Base-by-base conservation (phyloP, 1,139 yeast species). In the Pichia cactophila region DNA sequence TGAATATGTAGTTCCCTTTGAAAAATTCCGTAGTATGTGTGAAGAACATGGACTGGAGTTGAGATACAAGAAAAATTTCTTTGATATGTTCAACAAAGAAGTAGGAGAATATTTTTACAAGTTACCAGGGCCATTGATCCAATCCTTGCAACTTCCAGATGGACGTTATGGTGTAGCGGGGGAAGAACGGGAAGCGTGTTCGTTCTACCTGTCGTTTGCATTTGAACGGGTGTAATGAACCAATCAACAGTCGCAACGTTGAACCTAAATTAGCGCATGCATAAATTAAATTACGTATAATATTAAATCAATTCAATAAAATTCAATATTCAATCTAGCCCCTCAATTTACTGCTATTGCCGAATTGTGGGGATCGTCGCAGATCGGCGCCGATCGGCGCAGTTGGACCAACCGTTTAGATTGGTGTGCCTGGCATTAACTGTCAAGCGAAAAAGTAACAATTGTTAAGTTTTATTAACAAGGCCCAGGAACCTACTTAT, bases 1-100 rank as follows among this genome's bases (percentile, higher is more conserved):
- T 0, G 99, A 92, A 63, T 92, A 86, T 62, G 94, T 92, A n/a
- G 97, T 92, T 6, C 98, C 97, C 0, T 89, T 92, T 68, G 97
- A 92, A 60, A 79, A 85, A 0, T 78, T 92, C 52, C 74, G 95
- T 63, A 78, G 83, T 52, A 69, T 89, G 46, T 94, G 96, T 45
- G 90, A 84, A 63, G 95, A 88, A 54, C 86, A 82, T 64, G 88
- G 89, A 26, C 68, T 92, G 58, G 83, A 80, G 50, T 69, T 94
- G 52, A 77, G 83, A 51, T 80, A 80, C 59, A 83, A 83, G 59
- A 82, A 83, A 71, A 84, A 86, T 48, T 92, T 92, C 61, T 77
- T 85, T 55, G 90, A 88, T 45, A 79, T 90, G 62, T 92, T 88
- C 69, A 83, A 81, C 48, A 83, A 82, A 57, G 89, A 87, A 56